These are phyloP conservation scores for Capsicum rhomboideum DNA, from an alignment of 257 asterid species.

Conservation along the genomic window DNA sequence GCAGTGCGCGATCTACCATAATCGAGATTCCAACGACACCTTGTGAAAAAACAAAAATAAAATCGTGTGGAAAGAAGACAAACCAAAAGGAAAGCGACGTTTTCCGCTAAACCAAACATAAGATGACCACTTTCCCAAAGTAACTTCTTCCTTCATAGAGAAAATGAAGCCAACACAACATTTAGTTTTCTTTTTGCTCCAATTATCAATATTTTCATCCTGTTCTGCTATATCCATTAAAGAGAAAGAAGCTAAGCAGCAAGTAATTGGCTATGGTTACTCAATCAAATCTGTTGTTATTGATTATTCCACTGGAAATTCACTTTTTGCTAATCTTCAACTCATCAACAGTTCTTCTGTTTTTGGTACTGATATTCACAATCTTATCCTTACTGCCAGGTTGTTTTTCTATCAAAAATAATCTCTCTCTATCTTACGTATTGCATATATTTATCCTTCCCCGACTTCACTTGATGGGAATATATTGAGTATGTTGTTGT, in stretches of 20 bases:
- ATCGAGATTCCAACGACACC: too few relatives aligned
- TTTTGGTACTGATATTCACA: slow-evolving; percentile 25
- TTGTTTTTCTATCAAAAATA: too few relatives aligned
- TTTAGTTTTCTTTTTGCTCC: neutral
- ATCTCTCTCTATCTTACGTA: too few relatives aligned
- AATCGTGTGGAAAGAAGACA: too few relatives aligned
- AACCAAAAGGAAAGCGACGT: neutral
- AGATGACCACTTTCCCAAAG: neutral
- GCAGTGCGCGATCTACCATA: too few relatives aligned
- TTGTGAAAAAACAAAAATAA: too few relatives aligned
- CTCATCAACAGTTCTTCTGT: slow-evolving; percentile 41
- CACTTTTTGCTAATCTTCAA: slow-evolving; percentile 46
- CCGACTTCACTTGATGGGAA: too few relatives aligned
- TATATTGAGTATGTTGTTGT: too few relatives aligned
- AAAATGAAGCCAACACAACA: neutral
- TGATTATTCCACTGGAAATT: slow-evolving; percentile 24
- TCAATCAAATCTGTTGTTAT: slow-evolving; percentile 24
- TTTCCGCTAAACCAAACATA: neutral
- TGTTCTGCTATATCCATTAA: neutral
- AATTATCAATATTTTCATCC: neutral
- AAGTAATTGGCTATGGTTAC: slow-evolving; percentile 54
- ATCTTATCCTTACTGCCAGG: slow-evolving; percentile 30
- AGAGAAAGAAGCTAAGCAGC: neutral
- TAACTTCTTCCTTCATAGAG: neutral
- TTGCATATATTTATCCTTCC: too few relatives aligned